Evolutionary conservation across 192 early-diverging fungal species (phyloP), one percentile per base, ranked within the genome.

Genomic region (Lobosporangium transversale): DNA sequence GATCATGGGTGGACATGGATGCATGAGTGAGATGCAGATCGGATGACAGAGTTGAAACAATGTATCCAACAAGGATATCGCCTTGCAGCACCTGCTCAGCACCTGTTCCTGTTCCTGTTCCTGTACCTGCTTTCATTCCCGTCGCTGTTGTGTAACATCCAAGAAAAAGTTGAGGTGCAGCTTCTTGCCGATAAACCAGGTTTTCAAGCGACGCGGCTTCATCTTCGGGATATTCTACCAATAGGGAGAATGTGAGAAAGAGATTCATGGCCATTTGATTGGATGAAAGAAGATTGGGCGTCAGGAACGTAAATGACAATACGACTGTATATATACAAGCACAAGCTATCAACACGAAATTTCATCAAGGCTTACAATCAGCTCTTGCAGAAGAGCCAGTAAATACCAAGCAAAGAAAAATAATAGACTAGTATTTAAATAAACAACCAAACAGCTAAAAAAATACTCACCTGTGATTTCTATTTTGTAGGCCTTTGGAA

Each of bases 1-100:
- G 79, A 30, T 93, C 88, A 70, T 92, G 88, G 1, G 31, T 49
- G 4, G 62, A 52, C 91, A 93, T 92, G 40, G 91, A 89, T 31
- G 59, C 80, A 55, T 92, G 84, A 8, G 90, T 91, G 0, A 93
- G 68, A 12, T 81, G 61, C 8, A 78, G 45, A 7, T 63, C 55
- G 3, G 27, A 36, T 0, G 81, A 64, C 27, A 85, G 79, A 2
- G 92, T 93, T 12, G 83, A 81, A 53, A 86, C 83, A 43, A 92
- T 78, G 53, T 85, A 93, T 1, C 85, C 92, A 12, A 90, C 70
- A 7, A 93, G 42, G 4, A 52, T 48, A 8, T 50, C 47, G 17
- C 54, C 35, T 37, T 24, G 12, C 3, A 20, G 29, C 5, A 37
- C 0, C 17, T 50, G 21, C 9, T 26, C 23, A 51, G 3, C 15